Base-by-base conservation (phyloP, 257 asterid species). In the Nicotiana benthamiana region DNA sequence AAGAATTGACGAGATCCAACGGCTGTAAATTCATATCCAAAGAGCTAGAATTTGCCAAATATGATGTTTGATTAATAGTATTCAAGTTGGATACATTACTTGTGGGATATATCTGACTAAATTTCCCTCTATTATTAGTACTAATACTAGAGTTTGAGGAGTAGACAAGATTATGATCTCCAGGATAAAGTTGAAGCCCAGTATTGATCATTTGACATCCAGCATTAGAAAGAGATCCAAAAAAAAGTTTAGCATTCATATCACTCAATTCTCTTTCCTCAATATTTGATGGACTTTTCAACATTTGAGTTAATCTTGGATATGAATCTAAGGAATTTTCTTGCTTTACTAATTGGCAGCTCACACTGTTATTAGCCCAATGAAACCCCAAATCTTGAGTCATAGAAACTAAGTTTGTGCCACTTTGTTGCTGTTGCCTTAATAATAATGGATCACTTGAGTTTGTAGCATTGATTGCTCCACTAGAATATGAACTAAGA, bases 1-100 rank as follows among this genome's bases (percentile, higher is more conserved):
- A 80, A 32, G 96, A 86, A 36, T 90, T 86, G n/a, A 90, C 83
- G 40, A 91, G 97, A 94, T 94, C 97, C 57, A 92, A 57, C 0
- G 93, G 92, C 79, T 90, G 90, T 67, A 89, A 82, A 46, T 90
- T 92, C 93, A 90, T 85, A 51, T 88, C 92, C 83, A 87, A 67
- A 60, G 83, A 79, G 43, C 62, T 81, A 3, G 87, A 66, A 75
- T 83, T 83, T 1, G 82, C 43, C 22, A 72, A 40, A 51, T 40
- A 40, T 40, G 86, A 51, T 15, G 84, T 79, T 30, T 80, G 77
- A 54, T 85, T 66, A 30, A 84, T 86, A 32, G 36, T 32, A 75
- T 77, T 87, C 68, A 86, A 64, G 67, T 78, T 85, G 17, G 92
- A 85, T 4, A 87, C 83, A 52, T 86, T 88, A 10, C 88, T 59